Percentiles rank a stretch among this genome's conserved stretches.
phyloP scores from a whole-genome alignment of 805 yeast species.

The Myxozyma udenii region DNA sequence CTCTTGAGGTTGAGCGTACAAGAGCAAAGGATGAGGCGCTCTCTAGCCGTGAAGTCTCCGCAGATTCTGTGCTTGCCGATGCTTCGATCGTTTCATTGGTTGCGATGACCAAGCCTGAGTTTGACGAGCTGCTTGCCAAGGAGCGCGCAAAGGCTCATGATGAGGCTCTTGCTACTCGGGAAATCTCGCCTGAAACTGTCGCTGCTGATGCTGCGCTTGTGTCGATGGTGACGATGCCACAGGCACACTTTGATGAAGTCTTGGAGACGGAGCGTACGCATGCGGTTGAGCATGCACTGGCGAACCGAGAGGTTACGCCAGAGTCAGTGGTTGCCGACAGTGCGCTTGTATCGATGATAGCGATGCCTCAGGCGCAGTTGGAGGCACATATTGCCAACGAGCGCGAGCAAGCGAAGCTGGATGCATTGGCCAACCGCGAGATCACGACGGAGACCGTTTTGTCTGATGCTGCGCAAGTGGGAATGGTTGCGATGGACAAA shows the following conservation, averaged over 20 bases:
- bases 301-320: constrained; percentile 1
- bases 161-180: background rate
- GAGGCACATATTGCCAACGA: background rate
- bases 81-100: constrained; percentile 3
- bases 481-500: constrained; percentile 20
- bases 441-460: constrained; percentile 4
- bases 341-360: background rate
- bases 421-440: too few species aligned
- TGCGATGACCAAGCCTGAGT: background rate
- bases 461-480: constrained; percentile 5
- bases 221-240: constrained; percentile 18
- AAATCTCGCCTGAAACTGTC: constrained; percentile 1
- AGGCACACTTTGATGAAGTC: constrained; percentile 1
- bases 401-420: too few species aligned
- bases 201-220: constrained; percentile 7
- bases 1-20: background rate
- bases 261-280: too few species aligned
- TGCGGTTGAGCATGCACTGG: background rate
- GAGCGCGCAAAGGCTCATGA: background rate
- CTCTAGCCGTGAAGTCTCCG: background rate
- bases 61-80: constrained; percentile 9
- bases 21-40: constrained; percentile 3
- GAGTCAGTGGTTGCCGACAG: constrained; percentile 8
- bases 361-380: constrained; percentile 32
- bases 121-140: background rate